Conservation (phyloP, 2,329 filamentous ascomycete genomes). For the Colletotrichum euphorbiae region DNA sequence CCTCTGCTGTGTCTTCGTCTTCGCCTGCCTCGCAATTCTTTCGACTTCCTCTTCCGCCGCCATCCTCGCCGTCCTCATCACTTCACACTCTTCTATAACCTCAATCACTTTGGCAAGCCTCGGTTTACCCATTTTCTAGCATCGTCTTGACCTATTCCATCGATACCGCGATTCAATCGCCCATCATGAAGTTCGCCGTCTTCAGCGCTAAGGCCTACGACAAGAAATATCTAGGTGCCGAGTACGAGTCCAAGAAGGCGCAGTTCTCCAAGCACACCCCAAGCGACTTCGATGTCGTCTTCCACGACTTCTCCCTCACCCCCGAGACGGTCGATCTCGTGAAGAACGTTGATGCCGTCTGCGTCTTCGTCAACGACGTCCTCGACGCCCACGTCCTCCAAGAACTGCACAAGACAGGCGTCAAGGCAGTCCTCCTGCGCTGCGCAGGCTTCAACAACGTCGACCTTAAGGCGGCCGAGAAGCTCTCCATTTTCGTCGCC, state of each 20-base stretch:
- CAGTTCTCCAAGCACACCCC: slow-evolving; percentile 44
- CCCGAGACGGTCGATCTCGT: slow-evolving; percentile 65
- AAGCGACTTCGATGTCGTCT: slow-evolving; percentile 61
- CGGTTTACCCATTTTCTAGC: neutral
- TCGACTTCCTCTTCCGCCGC: neutral
- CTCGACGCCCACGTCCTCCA: slow-evolving; percentile 64
- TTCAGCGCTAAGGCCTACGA: slow-evolving; percentile 76
- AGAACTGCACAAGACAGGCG: slow-evolving; percentile 60
- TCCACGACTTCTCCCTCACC: slow-evolving; percentile 69
- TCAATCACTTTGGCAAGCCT: neutral
- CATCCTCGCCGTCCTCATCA: neutral
- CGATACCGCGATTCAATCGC: neutral
- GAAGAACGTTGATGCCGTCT: slow-evolving; percentile 65
- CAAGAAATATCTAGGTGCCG: slow-evolving; percentile 63
- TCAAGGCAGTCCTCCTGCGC: slow-evolving; percentile 71
- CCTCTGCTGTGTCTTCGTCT: slow-evolving; percentile 1
- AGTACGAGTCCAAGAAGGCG: slow-evolving; percentile 40
- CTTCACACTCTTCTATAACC: neutral
- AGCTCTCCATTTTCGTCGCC: slow-evolving; percentile 69
- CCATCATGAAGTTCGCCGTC: slow-evolving; percentile 68
- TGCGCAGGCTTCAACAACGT: slow-evolving; percentile 78
- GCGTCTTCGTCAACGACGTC: slow-evolving; percentile 76
- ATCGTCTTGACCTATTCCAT: neutral
- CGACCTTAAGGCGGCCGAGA: slow-evolving; percentile 66
- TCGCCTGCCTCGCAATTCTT: neutral